Base-by-base conservation (phyloP, 805 yeast species). In the Zygoascus tannicola region DNA sequence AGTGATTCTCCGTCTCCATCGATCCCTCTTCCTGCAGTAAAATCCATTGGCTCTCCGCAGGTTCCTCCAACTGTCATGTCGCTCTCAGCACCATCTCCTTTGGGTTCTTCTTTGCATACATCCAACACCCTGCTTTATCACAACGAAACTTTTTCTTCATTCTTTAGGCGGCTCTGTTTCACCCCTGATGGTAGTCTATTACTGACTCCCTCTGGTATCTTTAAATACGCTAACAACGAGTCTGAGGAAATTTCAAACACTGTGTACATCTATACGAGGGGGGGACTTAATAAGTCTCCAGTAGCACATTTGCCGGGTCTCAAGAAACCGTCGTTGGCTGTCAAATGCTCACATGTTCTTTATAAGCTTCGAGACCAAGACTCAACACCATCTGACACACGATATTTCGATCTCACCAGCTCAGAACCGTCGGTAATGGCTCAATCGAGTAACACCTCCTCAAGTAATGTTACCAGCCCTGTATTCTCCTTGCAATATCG, bases 181-280 rank as follows among this genome's bases (percentile, higher is more conserved):
- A 82, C 96, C 0, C 95, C 95, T 0, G 97, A 94, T 62, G 99
- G 99, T 0, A 69, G 72, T 44, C 60, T 92, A 32, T 64, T 92
- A 26, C 64, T 90, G 22, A 76, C 94, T 0, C 94, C 92, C 34
- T 68, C 94, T 43, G 94, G 96, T 45, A 64, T 77, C 49, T 65
- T 74, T 62, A 73, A 73, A 55, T 57, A 54, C 34, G 46, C 39
- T 48, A 45, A 50, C 12, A 53, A 52, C 14, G 61, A 57, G n/a
- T 55, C 56, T 15, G 73, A 69, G n/a, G 74, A 70, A 32, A 53
- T 64, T 18, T 58, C 69, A 1, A 84, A 87, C 57, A 81, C 94
- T 0, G 94, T 85, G 0, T 85, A 80, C 56, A 74, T 94, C 3
- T 87, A 81, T 57, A 73, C 86, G 0, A 73, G 97, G 45, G 67